These are phyloP conservation scores for Ustilago crameri DNA, from an alignment of 1,284 basidiomycete genomes.

Conservation along the genomic window DNA sequence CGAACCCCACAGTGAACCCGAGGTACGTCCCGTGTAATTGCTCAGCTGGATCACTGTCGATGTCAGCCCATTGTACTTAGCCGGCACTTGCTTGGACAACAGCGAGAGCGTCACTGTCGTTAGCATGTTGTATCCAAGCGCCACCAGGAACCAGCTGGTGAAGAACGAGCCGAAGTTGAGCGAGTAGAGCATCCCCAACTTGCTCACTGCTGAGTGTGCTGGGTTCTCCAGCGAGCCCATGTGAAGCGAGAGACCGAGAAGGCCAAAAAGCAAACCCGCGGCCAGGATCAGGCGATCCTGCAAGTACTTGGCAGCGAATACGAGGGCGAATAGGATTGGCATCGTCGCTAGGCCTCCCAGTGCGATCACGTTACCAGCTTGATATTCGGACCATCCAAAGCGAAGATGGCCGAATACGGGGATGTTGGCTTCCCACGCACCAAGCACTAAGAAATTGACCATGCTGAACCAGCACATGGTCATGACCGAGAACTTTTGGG, in stretches of 20 bases:
- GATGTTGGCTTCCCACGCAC: constrained; percentile 55
- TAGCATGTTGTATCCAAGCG: constrained; percentile 44
- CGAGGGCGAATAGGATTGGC: constrained; percentile 46
- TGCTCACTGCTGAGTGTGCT: constrained; percentile 20
- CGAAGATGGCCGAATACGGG: constrained; percentile 39
- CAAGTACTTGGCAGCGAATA: constrained; percentile 40
- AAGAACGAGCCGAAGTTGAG: constrained; percentile 51
- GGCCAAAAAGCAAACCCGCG: constrained; percentile 34
- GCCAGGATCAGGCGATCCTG: constrained; percentile 47
- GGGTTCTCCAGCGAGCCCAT: constrained; percentile 44
- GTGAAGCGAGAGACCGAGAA: constrained; percentile 45
- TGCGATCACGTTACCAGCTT: constrained; percentile 52
- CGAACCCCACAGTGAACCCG: constrained; percentile 46
- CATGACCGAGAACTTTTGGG: constrained; percentile 40
- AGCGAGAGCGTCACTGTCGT: constrained; percentile 47
- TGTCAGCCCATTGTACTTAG: constrained; percentile 46
- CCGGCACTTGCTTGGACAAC: constrained; percentile 48
- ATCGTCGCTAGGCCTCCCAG: constrained; percentile 43
- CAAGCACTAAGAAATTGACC: constrained; percentile 50
- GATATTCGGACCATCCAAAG: constrained; percentile 48
- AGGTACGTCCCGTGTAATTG: constrained; percentile 43
- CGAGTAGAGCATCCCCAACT: constrained; percentile 14
- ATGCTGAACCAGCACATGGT: constrained; percentile 56
- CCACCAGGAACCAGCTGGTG: constrained; percentile 46
- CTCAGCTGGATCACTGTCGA: constrained; percentile 48